phyloP scores from a whole-genome alignment of 164 flowering plant genomes.

The Berberis thunbergii region DNA sequence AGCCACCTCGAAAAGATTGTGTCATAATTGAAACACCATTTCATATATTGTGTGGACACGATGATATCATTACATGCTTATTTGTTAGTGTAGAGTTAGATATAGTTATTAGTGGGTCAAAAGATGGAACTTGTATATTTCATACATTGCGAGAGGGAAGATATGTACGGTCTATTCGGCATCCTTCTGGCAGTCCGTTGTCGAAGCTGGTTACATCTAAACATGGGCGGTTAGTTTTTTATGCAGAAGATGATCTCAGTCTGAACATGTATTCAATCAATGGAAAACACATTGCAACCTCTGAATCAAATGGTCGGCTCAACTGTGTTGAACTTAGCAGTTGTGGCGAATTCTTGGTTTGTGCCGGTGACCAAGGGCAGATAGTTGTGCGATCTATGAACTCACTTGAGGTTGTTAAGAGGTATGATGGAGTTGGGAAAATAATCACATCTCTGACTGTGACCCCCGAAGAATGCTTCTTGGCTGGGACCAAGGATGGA shows the following conservation, averaged over 20 bases:
- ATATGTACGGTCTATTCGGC: conserved; percentile 75
- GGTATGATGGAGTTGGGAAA: conserved; percentile 76
- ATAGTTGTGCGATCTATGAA: conserved; percentile 83
- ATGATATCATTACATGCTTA: conserved; percentile 88
- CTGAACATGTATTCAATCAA: conserved; percentile 79
- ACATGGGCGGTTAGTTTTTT: conserved; percentile 71
- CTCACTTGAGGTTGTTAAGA: conserved; percentile 67
- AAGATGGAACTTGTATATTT: conserved; percentile 93
- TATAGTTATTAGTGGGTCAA: conserved; percentile 92
- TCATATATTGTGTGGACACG: conserved; percentile 96
- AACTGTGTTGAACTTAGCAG: conserved; percentile 74
- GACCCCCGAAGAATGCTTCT: conserved; percentile 89
- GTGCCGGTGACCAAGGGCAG: conserved; percentile 98
- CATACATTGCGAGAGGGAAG: conserved; percentile 84
- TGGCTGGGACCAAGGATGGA: conserved; percentile 97
- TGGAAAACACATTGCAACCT: conserved; percentile 75
- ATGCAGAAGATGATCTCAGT: conserved; percentile 84
- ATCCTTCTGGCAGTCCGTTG: conserved; percentile 74
- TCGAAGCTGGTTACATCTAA: conserved; percentile 82
- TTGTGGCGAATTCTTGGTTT: conserved; percentile 86
- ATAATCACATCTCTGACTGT: conserved; percentile 77
- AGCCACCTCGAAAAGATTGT: conserved; percentile 56
- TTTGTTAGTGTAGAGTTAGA: conserved; percentile 84
- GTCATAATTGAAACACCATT: conserved; percentile 74
- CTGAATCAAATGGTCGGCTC: conserved; percentile 89